A percentile compares a stretch with the other conserved stretches of the same genome.
phyloP scores from a whole-genome alignment of 768 basidiomycete genomes.

The Rhodotorula sphaerocarpa region DNA sequence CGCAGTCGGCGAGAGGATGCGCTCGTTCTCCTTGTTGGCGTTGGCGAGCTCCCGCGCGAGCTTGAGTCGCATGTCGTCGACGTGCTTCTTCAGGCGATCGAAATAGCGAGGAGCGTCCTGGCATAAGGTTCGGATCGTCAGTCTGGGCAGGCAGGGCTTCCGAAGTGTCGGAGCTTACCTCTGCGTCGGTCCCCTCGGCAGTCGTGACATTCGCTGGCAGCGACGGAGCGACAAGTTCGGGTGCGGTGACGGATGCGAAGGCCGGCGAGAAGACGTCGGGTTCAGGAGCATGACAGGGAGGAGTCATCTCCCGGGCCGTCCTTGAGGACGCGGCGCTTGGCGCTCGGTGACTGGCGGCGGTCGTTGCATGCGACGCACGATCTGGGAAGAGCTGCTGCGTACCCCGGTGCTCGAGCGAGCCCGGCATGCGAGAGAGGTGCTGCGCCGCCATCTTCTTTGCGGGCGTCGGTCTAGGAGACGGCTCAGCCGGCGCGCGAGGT shows the following conservation, averaged over 20 bases:
- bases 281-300: conserved; percentile 1
- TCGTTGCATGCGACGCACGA: background rate
- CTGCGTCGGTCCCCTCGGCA: conserved; percentile 1
- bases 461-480: conserved; percentile 24
- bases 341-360: background rate
- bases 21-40: conserved; percentile 23
- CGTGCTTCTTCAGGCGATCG: conserved; percentile 9
- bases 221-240: too few relatives aligned
- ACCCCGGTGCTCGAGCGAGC: background rate
- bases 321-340: conserved; percentile 21
- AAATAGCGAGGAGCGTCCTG: too few relatives aligned
- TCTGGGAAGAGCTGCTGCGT: conserved; percentile 5
- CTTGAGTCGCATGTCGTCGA: conserved; percentile 21
- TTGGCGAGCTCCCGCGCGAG: conserved; percentile 12
- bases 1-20: conserved; percentile 14
- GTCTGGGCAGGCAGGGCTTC: background rate
- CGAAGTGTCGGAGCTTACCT: background rate
- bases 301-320: conserved; percentile 17
- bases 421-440: conserved; percentile 3
- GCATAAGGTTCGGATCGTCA: too few relatives aligned
- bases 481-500: conserved; percentile 7
- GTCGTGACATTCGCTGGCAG: fast-evolving
- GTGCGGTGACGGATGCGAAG: too few relatives aligned
- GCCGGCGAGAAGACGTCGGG: conserved; percentile 18
- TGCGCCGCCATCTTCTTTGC: conserved; percentile 23